Evolutionary conservation across 768 basidiomycete species (phyloP).

Genomic region (Paxillus involutus): DNA sequence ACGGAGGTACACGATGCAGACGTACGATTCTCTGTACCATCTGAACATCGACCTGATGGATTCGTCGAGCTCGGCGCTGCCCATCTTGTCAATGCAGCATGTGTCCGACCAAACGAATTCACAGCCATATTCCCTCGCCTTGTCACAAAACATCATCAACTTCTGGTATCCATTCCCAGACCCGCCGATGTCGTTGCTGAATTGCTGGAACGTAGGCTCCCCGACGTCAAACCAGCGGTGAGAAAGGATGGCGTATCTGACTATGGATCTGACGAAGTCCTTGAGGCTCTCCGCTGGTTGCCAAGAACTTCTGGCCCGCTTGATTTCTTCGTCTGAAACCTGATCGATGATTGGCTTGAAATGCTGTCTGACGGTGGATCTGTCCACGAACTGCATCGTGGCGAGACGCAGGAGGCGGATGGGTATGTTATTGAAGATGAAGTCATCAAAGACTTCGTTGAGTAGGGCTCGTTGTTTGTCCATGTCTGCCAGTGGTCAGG

Average conservation of each 20-base stretch:
- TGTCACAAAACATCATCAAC: background rate
- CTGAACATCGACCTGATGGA: conserved; percentile 14
- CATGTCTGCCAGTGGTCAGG: background rate
- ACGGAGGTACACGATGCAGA: conserved; percentile 10
- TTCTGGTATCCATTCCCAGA: background rate
- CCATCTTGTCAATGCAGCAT: conserved; percentile 9
- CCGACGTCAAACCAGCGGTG: conserved; percentile 2
- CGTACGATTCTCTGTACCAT: conserved; percentile 10
- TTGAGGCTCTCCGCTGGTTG: background rate
- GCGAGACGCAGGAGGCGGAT: background rate
- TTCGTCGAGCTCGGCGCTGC: conserved; percentile 12
- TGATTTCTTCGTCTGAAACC: background rate
- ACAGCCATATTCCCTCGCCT: background rate
- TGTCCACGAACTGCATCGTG: background rate
- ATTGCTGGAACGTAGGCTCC: background rate
- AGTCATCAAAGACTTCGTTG: conserved; percentile 3
- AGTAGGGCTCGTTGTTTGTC: background rate
- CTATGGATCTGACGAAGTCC: background rate
- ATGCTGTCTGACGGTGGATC: background rate
- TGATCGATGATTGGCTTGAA: background rate
- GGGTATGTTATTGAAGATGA: conserved; percentile 1
- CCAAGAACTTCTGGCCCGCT: background rate
- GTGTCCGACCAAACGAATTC: conserved; percentile 6
- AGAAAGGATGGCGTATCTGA: conserved; percentile 3
- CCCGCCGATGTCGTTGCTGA: background rate